phyloP scores from a whole-genome alignment of 2,329 filamentous ascomycete genomes.

The Aureobasidium lini region DNA sequence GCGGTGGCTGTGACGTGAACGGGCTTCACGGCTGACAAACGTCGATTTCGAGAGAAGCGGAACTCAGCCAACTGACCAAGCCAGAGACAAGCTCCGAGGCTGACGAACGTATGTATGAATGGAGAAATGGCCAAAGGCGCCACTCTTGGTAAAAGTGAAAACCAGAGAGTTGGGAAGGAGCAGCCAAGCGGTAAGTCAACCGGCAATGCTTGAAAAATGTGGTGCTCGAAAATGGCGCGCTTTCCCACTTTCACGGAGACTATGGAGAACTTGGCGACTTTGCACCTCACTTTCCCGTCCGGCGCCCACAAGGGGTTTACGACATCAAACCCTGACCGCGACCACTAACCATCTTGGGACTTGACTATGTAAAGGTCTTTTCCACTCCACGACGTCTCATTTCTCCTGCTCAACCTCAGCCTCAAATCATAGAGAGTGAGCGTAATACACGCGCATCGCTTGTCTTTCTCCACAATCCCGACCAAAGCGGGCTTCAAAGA shows the following conservation, averaged over 20 bases:
- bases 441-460: neutral
- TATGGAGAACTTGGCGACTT: neutral
- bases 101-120: neutral
- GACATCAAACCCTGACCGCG: neutral
- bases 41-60: neutral
- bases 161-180: neutral
- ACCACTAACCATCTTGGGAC: neutral
- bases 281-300: neutral
- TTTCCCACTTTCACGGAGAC: slow-evolving; percentile 1
- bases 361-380: neutral
- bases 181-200: slow-evolving; percentile 2
- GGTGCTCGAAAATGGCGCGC: neutral
- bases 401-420: neutral
- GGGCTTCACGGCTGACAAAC: slow-evolving; percentile 11
- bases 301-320: neutral
- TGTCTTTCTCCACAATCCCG: neutral
- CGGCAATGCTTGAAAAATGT: slow-evolving; percentile 7
- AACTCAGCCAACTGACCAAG: slow-evolving; percentile 1
- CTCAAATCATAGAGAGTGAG: neutral
- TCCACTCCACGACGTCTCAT: neutral
- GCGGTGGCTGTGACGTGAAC: slow-evolving; percentile 6
- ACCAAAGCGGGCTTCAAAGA: neutral
- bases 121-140: neutral
- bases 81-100: neutral
- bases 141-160: neutral